Conservation (phyloP, 495 filamentous ascomycete species). For the Cairneyella variabilis region DNA sequence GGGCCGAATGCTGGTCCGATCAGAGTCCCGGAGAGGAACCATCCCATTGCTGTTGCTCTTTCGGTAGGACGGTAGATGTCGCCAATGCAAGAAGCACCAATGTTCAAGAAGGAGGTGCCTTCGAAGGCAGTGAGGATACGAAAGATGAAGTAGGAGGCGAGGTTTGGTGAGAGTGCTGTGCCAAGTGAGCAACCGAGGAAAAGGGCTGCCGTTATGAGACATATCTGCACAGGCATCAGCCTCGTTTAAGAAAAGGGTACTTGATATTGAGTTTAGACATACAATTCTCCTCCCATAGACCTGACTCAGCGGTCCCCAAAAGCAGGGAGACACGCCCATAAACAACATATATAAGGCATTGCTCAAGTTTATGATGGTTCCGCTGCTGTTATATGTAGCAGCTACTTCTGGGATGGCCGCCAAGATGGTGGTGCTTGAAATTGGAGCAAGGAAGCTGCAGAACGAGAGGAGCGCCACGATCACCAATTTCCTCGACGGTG, state of each 20-base stretch:
- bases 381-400: slow-evolving; percentile 54
- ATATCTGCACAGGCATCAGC: slow-evolving; percentile 44
- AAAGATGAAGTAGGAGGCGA: slow-evolving; percentile 65
- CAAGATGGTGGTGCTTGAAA: slow-evolving; percentile 66
- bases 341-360: slow-evolving; percentile 68
- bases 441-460: slow-evolving; percentile 64
- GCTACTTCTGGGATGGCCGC: slow-evolving; percentile 67
- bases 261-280: no score
- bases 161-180: slow-evolving; percentile 62
- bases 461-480: slow-evolving; percentile 63
- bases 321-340: slow-evolving; percentile 63
- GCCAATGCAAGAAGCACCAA: slow-evolving; percentile 61
- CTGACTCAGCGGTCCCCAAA: slow-evolving; percentile 67
- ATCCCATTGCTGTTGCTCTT: slow-evolving; percentile 64
- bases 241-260: no score
- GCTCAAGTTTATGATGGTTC: slow-evolving; percentile 61
- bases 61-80: slow-evolving; percentile 63
- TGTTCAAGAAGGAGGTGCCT: slow-evolving; percentile 64
- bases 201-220: slow-evolving; percentile 48
- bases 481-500: slow-evolving; percentile 49
- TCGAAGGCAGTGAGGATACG: slow-evolving; percentile 66
- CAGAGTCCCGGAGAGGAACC: slow-evolving; percentile 65
- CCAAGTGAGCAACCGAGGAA: slow-evolving; percentile 63
- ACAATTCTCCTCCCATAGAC: slow-evolving; percentile 62
- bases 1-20: slow-evolving; percentile 70